phyloP scores from a whole-genome alignment of 208 protist genomes.

The Strigomonas culicis region DNA sequence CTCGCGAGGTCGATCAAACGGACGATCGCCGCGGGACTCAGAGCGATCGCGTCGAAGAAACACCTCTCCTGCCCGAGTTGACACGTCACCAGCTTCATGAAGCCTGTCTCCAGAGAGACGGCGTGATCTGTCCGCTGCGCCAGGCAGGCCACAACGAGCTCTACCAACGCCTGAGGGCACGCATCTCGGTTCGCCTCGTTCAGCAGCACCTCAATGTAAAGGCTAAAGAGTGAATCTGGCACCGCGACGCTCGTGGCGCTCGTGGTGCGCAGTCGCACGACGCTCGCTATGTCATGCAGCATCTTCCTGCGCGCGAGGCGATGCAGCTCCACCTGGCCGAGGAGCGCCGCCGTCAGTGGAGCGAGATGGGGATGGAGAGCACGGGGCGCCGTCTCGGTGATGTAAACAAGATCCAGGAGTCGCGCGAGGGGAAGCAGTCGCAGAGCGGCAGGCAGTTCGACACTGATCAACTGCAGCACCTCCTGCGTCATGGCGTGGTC shows the following conservation, averaged over 20 bases:
- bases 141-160: constrained; percentile 35
- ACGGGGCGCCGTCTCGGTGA: constrained; percentile 8
- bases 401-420: constrained; percentile 16
- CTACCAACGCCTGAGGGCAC: constrained; percentile 15
- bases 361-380: constrained; percentile 5
- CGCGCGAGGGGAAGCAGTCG: background rate
- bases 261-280: background rate
- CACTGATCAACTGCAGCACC: no score
- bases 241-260: constrained; percentile 4
- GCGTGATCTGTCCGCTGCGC: constrained; percentile 23
- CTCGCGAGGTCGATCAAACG: constrained; percentile 7
- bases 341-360: constrained; percentile 10
- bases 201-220: constrained; percentile 45
- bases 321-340: constrained; percentile 13
- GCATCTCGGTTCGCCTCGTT: constrained; percentile 17
- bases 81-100: constrained; percentile 58
- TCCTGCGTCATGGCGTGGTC: no score
- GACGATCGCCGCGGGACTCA: constrained; percentile 13
- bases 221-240: constrained; percentile 53
- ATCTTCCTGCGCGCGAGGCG: no score
- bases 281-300: no score
- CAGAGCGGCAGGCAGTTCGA: no score
- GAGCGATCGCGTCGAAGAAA: constrained; percentile 23
- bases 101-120: constrained; percentile 40
- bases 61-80: constrained; percentile 39